Conservation (phyloP, 176 grass and related monocot species). For the Neostapfia colusana region DNA sequence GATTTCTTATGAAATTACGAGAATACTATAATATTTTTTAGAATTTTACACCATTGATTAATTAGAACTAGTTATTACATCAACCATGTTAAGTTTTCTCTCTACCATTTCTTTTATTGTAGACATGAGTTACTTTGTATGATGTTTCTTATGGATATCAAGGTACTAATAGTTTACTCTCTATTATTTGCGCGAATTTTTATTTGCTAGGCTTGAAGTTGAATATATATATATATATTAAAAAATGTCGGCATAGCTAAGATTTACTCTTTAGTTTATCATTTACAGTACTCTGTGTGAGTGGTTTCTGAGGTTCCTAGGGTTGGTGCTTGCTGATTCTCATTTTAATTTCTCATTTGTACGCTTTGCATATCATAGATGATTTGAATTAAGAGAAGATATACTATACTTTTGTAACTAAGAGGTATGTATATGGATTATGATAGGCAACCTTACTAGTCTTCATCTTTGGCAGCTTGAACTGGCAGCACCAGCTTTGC, state of each 20-base stretch:
- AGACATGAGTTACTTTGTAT: background rate
- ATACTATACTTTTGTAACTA: background rate
- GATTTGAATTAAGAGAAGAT: background rate
- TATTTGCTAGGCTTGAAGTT: constrained; percentile 12
- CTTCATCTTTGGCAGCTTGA: constrained; percentile 72
- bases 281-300: background rate
- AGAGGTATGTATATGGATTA: background rate
- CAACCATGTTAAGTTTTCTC: background rate
- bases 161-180: background rate
- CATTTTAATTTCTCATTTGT: constrained; percentile 4
- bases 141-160: background rate
- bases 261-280: background rate
- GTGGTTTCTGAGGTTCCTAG: background rate
- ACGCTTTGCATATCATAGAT: background rate
- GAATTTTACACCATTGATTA: background rate
- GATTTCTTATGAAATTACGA: background rate
- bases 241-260: background rate
- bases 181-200: background rate
- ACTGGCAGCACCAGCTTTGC: constrained; percentile 99
- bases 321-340: constrained; percentile 14
- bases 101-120: background rate
- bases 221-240: background rate
- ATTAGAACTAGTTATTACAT: background rate
- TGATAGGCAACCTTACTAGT: constrained; percentile 14
- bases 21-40: background rate